Conservation (phyloP, 495 filamentous ascomycete species). For the Penicillium bovifimosum region DNA sequence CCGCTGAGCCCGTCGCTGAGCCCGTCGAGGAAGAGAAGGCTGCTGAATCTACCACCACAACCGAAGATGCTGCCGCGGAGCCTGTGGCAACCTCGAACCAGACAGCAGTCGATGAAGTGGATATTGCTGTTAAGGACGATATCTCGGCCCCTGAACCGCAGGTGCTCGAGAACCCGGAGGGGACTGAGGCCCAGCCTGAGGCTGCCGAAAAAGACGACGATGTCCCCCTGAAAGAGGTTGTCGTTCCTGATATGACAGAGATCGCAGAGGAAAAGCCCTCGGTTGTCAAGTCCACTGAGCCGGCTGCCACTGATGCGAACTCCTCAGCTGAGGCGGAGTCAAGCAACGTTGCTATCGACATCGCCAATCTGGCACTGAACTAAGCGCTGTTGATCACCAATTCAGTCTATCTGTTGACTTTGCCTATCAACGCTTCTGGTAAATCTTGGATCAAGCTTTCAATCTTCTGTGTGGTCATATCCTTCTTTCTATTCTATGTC, state of each 20-base stretch:
- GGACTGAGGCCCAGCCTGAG: background rate
- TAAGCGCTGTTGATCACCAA: slow-evolving; percentile 4
- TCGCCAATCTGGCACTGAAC: slow-evolving; percentile 25
- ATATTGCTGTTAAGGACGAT: background rate
- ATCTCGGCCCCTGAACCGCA: background rate
- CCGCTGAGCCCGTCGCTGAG: slow-evolving; percentile 1
- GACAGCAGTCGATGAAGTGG: background rate
- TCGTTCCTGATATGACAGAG: slow-evolving; percentile 3
- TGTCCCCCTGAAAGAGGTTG: slow-evolving; percentile 2
- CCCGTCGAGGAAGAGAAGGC: background rate
- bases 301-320: slow-evolving; percentile 6
- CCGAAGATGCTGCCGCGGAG: background rate
- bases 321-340: slow-evolving; percentile 12
- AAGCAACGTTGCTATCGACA: slow-evolving; percentile 27
- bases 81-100: background rate
- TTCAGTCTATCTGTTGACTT: background rate
- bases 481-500: slow-evolving; percentile 1
- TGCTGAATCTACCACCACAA: background rate
- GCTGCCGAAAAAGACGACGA: slow-evolving; percentile 3
- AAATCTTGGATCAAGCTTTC: background rate
- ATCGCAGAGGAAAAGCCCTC: background rate
- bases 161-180: background rate
- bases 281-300: slow-evolving; percentile 1
- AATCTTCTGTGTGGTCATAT: slow-evolving; percentile 1
- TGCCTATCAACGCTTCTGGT: background rate